phyloP scores from a whole-genome alignment of 805 yeast species.

The Lipomyces starkeyi region DNA sequence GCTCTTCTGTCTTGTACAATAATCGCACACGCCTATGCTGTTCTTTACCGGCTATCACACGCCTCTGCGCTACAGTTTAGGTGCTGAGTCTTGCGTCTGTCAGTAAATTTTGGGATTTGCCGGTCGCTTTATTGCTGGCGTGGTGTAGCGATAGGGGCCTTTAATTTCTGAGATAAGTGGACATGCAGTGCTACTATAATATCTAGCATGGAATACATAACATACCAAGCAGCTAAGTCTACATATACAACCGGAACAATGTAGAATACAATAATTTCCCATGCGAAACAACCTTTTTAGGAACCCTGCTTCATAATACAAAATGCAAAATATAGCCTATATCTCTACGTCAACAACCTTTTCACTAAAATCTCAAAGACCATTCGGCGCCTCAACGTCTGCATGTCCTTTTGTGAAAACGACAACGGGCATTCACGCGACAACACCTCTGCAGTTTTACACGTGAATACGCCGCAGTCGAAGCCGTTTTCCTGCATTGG shows the following conservation, averaged over 20 bases:
- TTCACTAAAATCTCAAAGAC: conserved; percentile 59
- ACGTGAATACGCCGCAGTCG: conserved; percentile 94
- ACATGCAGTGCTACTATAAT: no score
- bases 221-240: not conserved
- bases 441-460: conserved; percentile 72
- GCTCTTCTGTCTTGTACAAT: no score
- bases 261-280: not conserved
- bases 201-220: not conserved
- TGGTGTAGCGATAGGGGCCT: no score
- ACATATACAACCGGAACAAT: not conserved
- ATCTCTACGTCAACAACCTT: conserved; percentile 14
- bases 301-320: conserved; percentile 1
- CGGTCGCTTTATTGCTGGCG: no score
- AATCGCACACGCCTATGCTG: no score
- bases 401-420: conserved; percentile 75
- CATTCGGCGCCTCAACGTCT: conserved; percentile 67
- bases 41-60: no score
- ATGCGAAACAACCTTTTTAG: not conserved
- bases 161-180: no score
- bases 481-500: conserved; percentile 90
- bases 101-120: no score
- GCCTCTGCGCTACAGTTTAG: no score
- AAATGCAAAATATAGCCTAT: not conserved
- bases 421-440: conserved; percentile 57
- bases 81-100: no score